Evolutionary conservation across 106 monocot species (phyloP), one percentile per base, ranked within the genome.

Genomic region (Acanthochlamys bracteata): DNA sequence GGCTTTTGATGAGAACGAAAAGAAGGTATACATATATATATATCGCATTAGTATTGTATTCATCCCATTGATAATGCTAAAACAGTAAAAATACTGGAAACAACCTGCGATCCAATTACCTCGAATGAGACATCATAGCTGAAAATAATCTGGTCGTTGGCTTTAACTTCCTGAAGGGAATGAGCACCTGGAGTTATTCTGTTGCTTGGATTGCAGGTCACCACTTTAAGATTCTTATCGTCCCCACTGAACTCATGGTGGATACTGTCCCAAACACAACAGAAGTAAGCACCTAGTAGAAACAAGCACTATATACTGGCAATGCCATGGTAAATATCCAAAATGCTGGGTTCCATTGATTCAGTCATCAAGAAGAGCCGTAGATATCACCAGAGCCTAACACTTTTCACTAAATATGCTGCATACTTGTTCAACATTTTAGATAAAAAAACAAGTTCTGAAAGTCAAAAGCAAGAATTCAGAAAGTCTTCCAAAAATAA

Each of bases 111-210:
- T n/a, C n/a, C n/a, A n/a, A n/a, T n/a, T n/a, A n/a, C 86, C 86
- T 61, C 21, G 42, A 82, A 86, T 7, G 66, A 79, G 59, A 86
- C 86, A 70, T 86, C 86, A 69, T 86, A 86, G 6, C 75, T 71
- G 66, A 86, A 82, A 4, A 82, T 69, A 49, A 86, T 42, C 24
- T 66, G 65, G 51, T 56, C 47, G 47, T 82, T 69, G 17, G 68
- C 62, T 20, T 20, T 77, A 39, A 86, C 86, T 60, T 79, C 86
- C 78, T 82, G 82, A 33, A 69, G 86, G 11, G 70, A 59, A 66
- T 76, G 75, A 33, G 67, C 76, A 20, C 55, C 59, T 27, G 76
- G 76, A 42, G 66, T 57, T 42, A 82, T 66, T 75, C 79, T 86
- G 47, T 61, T 73, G 45, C 24, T 73, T 27, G 78, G 53, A 66